A percentile compares a stretch with the other conserved stretches of the same genome.
These are phyloP conservation scores for Hyphodiscus hymeniophilus DNA, from an alignment of 495 filamentous ascomycete genomes.

Conservation along the genomic window DNA sequence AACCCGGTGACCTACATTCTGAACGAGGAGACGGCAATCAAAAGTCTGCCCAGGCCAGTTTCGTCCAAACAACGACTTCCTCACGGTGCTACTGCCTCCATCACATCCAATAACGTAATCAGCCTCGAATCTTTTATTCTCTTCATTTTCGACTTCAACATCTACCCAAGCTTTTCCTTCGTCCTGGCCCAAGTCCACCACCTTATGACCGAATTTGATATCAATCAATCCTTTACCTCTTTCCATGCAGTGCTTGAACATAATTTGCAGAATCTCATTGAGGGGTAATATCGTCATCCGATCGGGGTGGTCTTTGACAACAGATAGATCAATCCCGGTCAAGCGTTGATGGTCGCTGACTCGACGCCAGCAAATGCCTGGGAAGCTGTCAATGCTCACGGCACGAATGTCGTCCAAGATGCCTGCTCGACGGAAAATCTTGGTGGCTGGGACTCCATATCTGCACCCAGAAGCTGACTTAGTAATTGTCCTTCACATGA, in stretches of 20 bases:
- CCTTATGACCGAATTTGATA: conserved; percentile 41
- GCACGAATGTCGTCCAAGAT: conserved; percentile 43
- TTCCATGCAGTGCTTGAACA: conserved; percentile 37
- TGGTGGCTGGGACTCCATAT: conserved; percentile 41
- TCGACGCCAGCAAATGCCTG: conserved; percentile 44
- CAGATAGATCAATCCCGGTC: conserved; percentile 19
- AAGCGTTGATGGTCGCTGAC: conserved; percentile 33
- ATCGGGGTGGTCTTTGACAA: conserved; percentile 29
- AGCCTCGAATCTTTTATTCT: conserved; percentile 21
- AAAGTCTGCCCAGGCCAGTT: not conserved
- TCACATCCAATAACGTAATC: conserved; percentile 54
- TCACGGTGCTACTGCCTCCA: conserved; percentile 47
- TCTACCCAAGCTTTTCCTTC: conserved; percentile 35
- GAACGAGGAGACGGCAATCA: not conserved
- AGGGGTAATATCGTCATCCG: conserved; percentile 41
- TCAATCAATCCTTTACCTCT: conserved; percentile 29
- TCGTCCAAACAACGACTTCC: conserved; percentile 44
- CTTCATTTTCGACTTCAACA: conserved; percentile 38
- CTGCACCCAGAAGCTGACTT: too few relatives aligned
- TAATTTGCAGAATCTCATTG: conserved; percentile 35
- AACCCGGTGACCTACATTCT: conserved; percentile 20
- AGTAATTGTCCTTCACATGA: too few relatives aligned
- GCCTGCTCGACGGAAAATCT: conserved; percentile 46
- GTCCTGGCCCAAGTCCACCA: conserved; percentile 42
- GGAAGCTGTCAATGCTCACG: conserved; percentile 37